Conservation (phyloP, 2,329 filamentous ascomycete species). For the Fonsecaea multimorphosa region DNA sequence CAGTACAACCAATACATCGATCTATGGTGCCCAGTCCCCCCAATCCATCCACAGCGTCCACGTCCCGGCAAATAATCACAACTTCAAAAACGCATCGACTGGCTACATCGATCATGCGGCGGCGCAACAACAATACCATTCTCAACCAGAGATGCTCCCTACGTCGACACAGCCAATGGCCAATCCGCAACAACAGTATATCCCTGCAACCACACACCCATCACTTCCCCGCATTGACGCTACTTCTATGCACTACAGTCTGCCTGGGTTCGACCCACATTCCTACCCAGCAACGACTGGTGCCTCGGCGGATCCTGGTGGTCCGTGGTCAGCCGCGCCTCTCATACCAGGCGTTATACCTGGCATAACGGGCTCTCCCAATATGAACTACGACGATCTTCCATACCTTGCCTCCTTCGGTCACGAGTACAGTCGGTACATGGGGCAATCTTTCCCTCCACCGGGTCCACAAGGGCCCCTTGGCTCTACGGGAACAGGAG, state of each 20-base stretch:
- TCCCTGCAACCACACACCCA: constrained; percentile 12
- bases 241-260: constrained; percentile 33
- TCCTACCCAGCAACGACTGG: constrained; percentile 20
- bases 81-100: constrained; percentile 41
- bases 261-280: constrained; percentile 33
- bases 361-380: constrained; percentile 31
- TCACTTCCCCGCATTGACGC: constrained; percentile 20
- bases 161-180: constrained; percentile 18
- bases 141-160: constrained; percentile 14
- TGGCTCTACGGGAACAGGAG: background rate
- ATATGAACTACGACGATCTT: constrained; percentile 39
- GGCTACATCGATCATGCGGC: constrained; percentile 27
- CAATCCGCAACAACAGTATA: constrained; percentile 21
- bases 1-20: constrained; percentile 47
- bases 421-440: constrained; percentile 56
- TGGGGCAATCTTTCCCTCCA: constrained; percentile 53
- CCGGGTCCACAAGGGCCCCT: constrained; percentile 37
- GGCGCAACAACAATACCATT: constrained; percentile 9
- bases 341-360: constrained; percentile 33
- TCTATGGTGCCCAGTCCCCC: constrained; percentile 38
- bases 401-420: constrained; percentile 53
- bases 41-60: constrained; percentile 19
- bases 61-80: constrained; percentile 34
- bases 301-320: constrained; percentile 12
- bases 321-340: constrained; percentile 29